A percentile compares a stretch with the other conserved stretches of the same genome.
These are phyloP conservation scores for Paracorniculantispora psalliotae DNA, from an alignment of 2,329 filamentous ascomycete species.

Conservation along the genomic window DNA sequence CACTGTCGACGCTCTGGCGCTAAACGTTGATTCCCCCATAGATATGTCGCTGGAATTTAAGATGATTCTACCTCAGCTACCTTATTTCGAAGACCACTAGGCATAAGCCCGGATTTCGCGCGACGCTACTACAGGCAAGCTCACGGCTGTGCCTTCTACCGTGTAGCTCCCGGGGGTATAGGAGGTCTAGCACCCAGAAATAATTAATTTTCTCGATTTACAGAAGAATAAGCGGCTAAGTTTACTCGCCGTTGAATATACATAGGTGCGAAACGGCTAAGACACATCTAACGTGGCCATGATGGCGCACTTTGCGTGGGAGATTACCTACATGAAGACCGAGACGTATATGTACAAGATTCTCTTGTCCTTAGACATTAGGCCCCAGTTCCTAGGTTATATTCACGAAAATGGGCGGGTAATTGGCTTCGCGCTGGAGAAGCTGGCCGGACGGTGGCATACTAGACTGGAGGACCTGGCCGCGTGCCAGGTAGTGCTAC, in stretches of 20 bases:
- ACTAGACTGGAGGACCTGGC: conserved; percentile 18
- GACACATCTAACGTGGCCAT: conserved; percentile 22
- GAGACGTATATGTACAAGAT: conserved; percentile 27
- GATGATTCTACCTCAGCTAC: background rate
- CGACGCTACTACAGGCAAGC: background rate
- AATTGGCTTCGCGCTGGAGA: conserved; percentile 22
- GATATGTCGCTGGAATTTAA: background rate
- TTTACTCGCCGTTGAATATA: conserved; percentile 22
- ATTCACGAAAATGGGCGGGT: conserved; percentile 19
- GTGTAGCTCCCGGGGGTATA: conserved; percentile 22
- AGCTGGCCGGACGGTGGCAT: conserved; percentile 15
- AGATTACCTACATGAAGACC: conserved; percentile 27
- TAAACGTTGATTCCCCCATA: background rate
- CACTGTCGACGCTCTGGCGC: background rate
- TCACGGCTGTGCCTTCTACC: conserved; percentile 19
- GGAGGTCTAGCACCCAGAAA: conserved; percentile 22
- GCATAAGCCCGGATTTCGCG: background rate
- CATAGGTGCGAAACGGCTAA: conserved; percentile 17
- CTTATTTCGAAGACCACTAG: background rate
- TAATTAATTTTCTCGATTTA: conserved; percentile 23
- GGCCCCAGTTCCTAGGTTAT: conserved; percentile 24
- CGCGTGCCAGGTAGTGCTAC: conserved; percentile 18
- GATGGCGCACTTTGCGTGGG: conserved; percentile 30
- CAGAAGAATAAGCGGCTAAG: conserved; percentile 24
- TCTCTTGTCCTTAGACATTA: conserved; percentile 25